Evolutionary conservation across 257 asterid species (phyloP), one percentile per base, ranked within the genome.

Genomic region (Ballota nigra): DNA sequence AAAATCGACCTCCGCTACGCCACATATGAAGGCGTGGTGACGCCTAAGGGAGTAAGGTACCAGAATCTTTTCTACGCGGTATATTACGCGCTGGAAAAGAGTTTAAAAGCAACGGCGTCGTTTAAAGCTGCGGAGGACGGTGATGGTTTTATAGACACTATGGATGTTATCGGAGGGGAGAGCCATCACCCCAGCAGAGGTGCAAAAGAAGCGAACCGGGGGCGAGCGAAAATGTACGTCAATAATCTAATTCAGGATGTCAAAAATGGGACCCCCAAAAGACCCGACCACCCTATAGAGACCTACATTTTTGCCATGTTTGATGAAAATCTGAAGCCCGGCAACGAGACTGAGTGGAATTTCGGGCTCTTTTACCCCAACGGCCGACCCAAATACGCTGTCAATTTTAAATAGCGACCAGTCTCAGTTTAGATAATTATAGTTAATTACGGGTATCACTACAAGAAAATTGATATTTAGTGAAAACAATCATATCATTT

Each of bases 291-390:
- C 23, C 71, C 82, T 2, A 78, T 78, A 4, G 68, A 72, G 9
- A 68, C 82, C 2, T 79, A 70, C 36, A 18, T 79, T 13, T 79
- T 79, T 51, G 75, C 69, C 0, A 63, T 75, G 83, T 60, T 78
- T 61, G 78, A 78, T 67, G 78, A 78, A 18, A 23, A 28, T 67
- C 36, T 4, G 33, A 72, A 71, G 81, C 51, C 61, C 24, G 56
- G 20, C 3, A 9, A 18, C 4, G 66, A 33, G 2, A 1, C 0
- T 5, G 71, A 68, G 66, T 47, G 18, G 71, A 45, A 75, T 38
- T 75, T 75, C 10, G 75, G 75, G n/a, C n/a, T 75, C 4, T 68
- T 68, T 61, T 0, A 1, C 6, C 8, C 79, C 0, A 16, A n/a
- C 3, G 67, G 58, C 2, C 19, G 12, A 10, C 64, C 64, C 2